phyloP scores from a whole-genome alignment of 139 green algal genomes.

The Mychonastes homosphaera region DNA sequence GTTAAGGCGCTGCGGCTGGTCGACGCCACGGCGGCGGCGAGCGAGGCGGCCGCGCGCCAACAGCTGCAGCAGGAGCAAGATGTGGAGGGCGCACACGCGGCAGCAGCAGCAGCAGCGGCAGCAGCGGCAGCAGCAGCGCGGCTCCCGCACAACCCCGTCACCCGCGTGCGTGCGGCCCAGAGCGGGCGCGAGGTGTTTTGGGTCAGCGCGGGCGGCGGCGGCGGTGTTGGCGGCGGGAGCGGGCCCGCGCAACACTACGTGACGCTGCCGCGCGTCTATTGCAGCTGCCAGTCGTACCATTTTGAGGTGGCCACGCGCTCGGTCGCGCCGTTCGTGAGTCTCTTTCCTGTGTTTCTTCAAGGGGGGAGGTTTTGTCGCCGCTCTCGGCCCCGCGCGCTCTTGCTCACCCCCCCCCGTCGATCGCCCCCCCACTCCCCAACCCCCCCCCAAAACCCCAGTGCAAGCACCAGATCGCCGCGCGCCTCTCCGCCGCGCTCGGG shows the following conservation, averaged over 20 bases:
- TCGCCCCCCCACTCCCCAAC: not conserved
- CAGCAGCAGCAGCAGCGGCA: not conserved
- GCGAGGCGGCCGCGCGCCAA: too few species aligned
- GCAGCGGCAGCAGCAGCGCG: not conserved
- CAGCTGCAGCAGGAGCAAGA: too few species aligned
- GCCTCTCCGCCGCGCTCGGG: constrained; percentile 34
- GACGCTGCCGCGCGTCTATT: constrained; percentile 64
- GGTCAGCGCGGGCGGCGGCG: not conserved
- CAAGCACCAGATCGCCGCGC: constrained; percentile 80
- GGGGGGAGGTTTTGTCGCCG: not conserved
- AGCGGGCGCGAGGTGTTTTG: too few species aligned
- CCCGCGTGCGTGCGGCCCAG: too few species aligned
- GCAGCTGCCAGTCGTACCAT: constrained; percentile 75
- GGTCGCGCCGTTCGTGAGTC: constrained; percentile 39
- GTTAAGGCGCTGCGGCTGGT: too few species aligned
- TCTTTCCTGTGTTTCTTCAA: not conserved
- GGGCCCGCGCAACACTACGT: constrained; percentile 30
- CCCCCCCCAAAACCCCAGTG: constrained; percentile 42
- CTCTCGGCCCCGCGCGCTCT: not conserved
- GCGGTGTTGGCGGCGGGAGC: not conserved
- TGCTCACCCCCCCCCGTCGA: not conserved
- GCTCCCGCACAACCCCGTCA: too few species aligned
- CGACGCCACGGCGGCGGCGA: too few species aligned
- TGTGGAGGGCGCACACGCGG: too few species aligned
- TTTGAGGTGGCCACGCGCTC: constrained; percentile 57